These are phyloP conservation scores for Eremothecium cymbalariae DNA, from an alignment of 1,139 yeast species.

Conservation along the genomic window DNA sequence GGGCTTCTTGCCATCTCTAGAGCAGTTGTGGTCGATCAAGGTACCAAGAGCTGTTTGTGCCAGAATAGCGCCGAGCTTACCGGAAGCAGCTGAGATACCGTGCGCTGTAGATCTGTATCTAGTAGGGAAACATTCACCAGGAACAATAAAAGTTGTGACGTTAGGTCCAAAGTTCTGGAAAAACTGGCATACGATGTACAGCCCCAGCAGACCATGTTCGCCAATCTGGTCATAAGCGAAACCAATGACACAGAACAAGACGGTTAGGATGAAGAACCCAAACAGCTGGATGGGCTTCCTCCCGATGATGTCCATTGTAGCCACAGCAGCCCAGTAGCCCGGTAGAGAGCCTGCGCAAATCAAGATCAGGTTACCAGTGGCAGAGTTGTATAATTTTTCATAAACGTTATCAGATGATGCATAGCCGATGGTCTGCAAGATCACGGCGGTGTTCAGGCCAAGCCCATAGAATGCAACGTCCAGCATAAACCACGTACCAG, in stretches of 20 bases:
- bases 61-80: constrained; percentile 94
- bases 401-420: constrained; percentile 58
- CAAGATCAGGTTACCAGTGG: constrained; percentile 83
- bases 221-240: constrained; percentile 65
- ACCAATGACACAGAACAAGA: constrained; percentile 56
- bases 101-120: constrained; percentile 97
- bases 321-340: constrained; percentile 79
- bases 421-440: constrained; percentile 78
- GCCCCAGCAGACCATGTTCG: constrained; percentile 59
- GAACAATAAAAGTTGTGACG: constrained; percentile 88
- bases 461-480: constrained; percentile 94
- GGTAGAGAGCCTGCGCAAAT: constrained; percentile 90
- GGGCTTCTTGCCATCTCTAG: constrained; percentile 37
- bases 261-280: constrained; percentile 65
- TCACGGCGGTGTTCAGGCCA: constrained; percentile 68
- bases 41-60: constrained; percentile 91
- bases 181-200: constrained; percentile 71
- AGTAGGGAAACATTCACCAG: constrained; percentile 97
- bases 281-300: constrained; percentile 72
- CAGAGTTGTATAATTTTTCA: constrained; percentile 57
- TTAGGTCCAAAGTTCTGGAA: constrained; percentile 93
- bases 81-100: constrained; percentile 92
- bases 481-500: constrained; percentile 92
- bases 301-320: constrained; percentile 69
- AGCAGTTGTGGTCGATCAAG: constrained; percentile 67